phyloP scores from a whole-genome alignment of 1,284 basidiomycete genomes.

The Tranzscheliella williamsii region DNA sequence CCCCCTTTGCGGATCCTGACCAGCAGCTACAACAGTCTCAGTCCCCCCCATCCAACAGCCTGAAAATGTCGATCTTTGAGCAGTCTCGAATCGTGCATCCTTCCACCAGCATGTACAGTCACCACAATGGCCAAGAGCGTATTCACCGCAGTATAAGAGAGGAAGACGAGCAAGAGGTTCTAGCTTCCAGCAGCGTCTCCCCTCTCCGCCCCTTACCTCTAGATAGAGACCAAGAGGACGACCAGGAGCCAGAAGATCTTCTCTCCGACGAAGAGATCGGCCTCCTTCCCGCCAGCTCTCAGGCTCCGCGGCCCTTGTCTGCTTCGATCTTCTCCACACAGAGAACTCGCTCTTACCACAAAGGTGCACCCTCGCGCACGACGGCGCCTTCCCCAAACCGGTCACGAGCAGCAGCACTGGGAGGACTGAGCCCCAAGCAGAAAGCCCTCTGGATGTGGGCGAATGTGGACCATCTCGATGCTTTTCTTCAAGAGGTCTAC shows the following conservation, averaged over 20 bases:
- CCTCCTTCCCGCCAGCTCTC: constrained; percentile 7
- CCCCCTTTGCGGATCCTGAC: constrained; percentile 38
- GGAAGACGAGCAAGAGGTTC: constrained; percentile 13
- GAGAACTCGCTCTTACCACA: neutral
- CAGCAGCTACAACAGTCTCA: constrained; percentile 5
- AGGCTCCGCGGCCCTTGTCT: too few species aligned
- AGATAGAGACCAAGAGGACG: constrained; percentile 14
- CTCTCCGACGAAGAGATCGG: constrained; percentile 34
- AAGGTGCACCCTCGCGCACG: neutral
- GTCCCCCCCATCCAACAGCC: constrained; percentile 5
- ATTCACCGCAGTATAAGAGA: constrained; percentile 23
- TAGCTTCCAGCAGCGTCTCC: neutral
- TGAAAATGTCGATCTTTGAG: constrained; percentile 38
- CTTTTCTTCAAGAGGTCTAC: constrained; percentile 92
- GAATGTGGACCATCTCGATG: constrained; percentile 93
- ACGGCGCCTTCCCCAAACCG: constrained; percentile 1
- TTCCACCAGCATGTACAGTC: constrained; percentile 15
- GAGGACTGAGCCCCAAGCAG: constrained; percentile 35
- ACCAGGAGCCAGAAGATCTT: constrained; percentile 25
- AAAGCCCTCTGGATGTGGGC: constrained; percentile 95
- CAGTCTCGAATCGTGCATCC: constrained; percentile 40
- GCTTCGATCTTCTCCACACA: neutral
- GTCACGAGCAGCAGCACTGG: constrained; percentile 22
- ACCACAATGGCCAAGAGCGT: constrained; percentile 9
- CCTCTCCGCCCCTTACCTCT: neutral